Base-by-base conservation (phyloP, 352 stramenopile genomes). In the Heterotrichella gracilis region DNA sequence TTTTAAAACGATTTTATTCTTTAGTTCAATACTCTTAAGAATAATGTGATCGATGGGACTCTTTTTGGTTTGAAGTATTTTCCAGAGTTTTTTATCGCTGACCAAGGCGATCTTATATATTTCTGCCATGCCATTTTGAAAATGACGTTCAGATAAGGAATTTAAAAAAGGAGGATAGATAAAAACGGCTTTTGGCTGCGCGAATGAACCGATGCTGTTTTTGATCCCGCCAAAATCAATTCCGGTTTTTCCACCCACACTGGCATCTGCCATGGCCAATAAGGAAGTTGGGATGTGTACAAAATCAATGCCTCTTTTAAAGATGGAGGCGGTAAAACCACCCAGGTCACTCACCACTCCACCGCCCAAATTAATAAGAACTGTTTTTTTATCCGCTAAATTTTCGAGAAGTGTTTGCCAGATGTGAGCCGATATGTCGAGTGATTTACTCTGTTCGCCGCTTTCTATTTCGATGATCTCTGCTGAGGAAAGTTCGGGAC, bases 61-160 rank as follows among this genome's bases (percentile, higher is more conserved):
- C 39, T 25, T 2, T 42, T 82, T 74, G 25, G 75, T 68, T 25
- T 25, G 24, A 13, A 73, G 24, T 0, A 73, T 3, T 1, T 14
- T 22, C 20, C 9, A 13, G 13, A 13, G 9, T 13, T 69, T 67
- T 68, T 53, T 13, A 17, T 53, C 39, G 19, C 19, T 66, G 41
- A 97, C 96, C 1, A 94, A 81, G 20, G 88, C 92, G 68, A 94
- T 93, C 78, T 98, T 98, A 76, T 97, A 85, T 32, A 97, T 84
- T 75, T 98, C 92, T 19, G 82, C 85, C 74, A 97, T 86, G 70
- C 90, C 85, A 71, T 76, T 86, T 40, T 89, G 77, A 17, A 96
- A 80, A 77, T 98, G 88, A n/a, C 90, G 84, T 75, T 94, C 85
- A 9, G 90, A 88, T 25, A 97, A 79, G 41, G 88, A 95, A 67